Evolutionary conservation across 805 yeast species (phyloP).

Genomic region (Lachancea waltii): DNA sequence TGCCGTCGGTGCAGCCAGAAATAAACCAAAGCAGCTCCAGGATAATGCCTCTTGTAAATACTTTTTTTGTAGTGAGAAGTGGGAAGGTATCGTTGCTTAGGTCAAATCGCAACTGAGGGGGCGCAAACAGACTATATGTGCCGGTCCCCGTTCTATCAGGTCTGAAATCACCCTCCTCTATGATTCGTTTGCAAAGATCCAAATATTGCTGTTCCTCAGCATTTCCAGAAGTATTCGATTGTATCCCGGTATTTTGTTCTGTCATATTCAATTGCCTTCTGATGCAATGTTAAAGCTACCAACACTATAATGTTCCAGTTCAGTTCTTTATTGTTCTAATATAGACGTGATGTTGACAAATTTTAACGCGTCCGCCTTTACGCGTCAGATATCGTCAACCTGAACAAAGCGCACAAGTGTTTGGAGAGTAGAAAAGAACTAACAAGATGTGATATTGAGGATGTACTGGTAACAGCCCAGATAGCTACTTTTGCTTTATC

Average conservation of each 20-base stretch:
- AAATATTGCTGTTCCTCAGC: slow-evolving; percentile 79
- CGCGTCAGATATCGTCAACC: too few species aligned
- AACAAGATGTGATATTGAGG: too few species aligned
- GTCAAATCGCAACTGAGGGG: slow-evolving; percentile 87
- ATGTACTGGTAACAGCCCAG: too few species aligned
- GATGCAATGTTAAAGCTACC: background rate
- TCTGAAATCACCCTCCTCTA: slow-evolving; percentile 80
- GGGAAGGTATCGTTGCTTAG: slow-evolving; percentile 73
- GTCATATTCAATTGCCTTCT: background rate
- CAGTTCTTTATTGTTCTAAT: too few species aligned
- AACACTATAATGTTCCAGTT: too few species aligned
- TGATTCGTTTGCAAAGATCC: slow-evolving; percentile 69
- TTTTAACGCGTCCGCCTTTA: too few species aligned
- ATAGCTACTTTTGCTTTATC: too few species aligned
- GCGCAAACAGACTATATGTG: slow-evolving; percentile 83
- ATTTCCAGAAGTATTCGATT: slow-evolving; percentile 23
- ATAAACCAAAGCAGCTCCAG: slow-evolving; percentile 92
- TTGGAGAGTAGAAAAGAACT: too few species aligned
- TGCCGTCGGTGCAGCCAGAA: slow-evolving; percentile 84
- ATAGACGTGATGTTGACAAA: too few species aligned
- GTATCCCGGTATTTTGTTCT: background rate
- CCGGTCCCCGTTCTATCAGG: slow-evolving; percentile 99
- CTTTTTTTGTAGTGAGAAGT: slow-evolving; percentile 84
- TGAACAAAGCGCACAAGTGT: too few species aligned
- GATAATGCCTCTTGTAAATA: slow-evolving; percentile 81